Evolutionary conservation across 179 eudicot species (phyloP), one percentile per base, ranked within the genome.

Genomic region (Nepenthes alata): DNA sequence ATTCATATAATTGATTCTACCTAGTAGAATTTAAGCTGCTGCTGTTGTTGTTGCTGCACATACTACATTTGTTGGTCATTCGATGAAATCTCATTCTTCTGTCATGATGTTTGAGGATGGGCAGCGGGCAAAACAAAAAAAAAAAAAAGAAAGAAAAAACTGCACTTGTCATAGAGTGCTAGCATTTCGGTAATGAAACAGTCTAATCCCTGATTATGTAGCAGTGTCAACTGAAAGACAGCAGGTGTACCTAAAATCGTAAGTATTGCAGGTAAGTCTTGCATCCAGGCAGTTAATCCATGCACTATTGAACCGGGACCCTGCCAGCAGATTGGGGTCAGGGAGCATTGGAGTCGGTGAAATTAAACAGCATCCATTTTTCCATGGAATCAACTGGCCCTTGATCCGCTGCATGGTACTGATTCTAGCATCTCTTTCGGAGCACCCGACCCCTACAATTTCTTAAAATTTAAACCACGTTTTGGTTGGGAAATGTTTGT

Each of bases 371-470:
- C 95, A 93, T 65, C 73, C 88, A 8, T 93, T 86, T 75, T 93
- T 93, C 70, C 86, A 74, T 58, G 98, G 78, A 73, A 85, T 93
- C 69, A 79, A 80, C 58, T 93, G 98, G 98, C 95, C 98, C 70
- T 78, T 93, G 14, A 93, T 93, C 47, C 97, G 98, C 55, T 78
- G 89, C 86, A 86, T 81, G 98, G 98, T 93, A 89, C 36, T 41
- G 1, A 58, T 61, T 62, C 41, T 57, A 25, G 25, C 55, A 7
- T 35, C 60, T 52, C 61, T 53, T 37, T 53, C 9, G n/a, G 1
- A 3, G 35, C 15, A 45, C 36, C 37, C 0, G 0, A 25, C 25
- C 25, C 25, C 25, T 25, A 0, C 25, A 25, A 25, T 25, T 25
- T 25, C 25, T 25, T 25, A 25, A 25, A 25, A 25, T 25, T 25